Evolutionary conservation across 345 rosid genomes (phyloP), one percentile per base, ranked within the genome.

Genomic region (Mallotus nudiflorus): DNA sequence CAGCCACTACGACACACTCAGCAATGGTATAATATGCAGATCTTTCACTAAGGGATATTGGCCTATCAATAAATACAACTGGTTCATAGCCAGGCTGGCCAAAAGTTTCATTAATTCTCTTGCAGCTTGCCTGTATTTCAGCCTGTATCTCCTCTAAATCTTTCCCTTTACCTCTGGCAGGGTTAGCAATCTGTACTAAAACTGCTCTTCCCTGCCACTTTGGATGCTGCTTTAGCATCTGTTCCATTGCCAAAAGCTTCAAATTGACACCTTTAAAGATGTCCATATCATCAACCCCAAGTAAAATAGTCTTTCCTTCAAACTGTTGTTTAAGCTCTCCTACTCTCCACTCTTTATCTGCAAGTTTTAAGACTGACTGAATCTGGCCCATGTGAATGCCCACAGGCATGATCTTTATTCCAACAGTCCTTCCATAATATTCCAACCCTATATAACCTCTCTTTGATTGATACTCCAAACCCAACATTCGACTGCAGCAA

Each of bases 241-340:
- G 91, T 70, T 89, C 95, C 91, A 89, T 85, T 16, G 95, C 95
- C 73, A 89, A 66, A 71, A 89, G 58, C 80, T 89, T 89, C 87
- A 89, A 83, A 59, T 87, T 84, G 31, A 89, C 81, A 66, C 95
- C 95, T 73, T 89, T 89, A 74, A 89, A 89, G 44, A 89, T 86
- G 78, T 89, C 95, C 95, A 89, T 89, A 74, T 89, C 94, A 66
- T 89, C 94, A 69, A 87, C 91, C 27, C 94, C 94, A 63, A 89
- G 88, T 72, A 89, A 66, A 54, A 89, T 84, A 31, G 86, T 85
- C 81, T 85, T 85, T 18, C 94, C 94, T 82, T 80, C 80, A 80
- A 87, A 89, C 72, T 87, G 88, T 72, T 83, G 88, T 73, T 84
- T 85, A 22, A 89, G 88, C 79, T 89, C 94, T 24, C 75, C 78